phyloP scores from a whole-genome alignment of 306 rosid genomes.

The Lupinus albus region DNA sequence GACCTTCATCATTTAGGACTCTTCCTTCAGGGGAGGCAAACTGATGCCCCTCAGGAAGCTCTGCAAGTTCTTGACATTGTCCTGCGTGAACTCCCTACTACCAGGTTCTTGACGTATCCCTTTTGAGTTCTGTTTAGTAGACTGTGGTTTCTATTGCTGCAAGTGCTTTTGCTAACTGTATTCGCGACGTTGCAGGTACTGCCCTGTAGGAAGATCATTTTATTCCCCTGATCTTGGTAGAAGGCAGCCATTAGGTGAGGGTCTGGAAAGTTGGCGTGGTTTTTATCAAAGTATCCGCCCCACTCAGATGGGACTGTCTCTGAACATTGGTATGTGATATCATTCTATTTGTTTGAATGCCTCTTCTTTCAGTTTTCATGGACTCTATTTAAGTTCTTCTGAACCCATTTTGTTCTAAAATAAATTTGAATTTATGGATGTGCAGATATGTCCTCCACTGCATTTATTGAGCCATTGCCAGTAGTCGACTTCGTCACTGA shows the following conservation, averaged over 20 bases:
- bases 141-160: neutral
- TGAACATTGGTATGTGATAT: slow-evolving; percentile 67
- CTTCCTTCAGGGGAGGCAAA: slow-evolving; percentile 86
- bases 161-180: neutral
- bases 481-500: slow-evolving; percentile 86
- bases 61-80: slow-evolving; percentile 97
- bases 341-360: neutral
- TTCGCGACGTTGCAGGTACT: slow-evolving; percentile 58
- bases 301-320: slow-evolving; percentile 94
- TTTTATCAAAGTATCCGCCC: slow-evolving; percentile 98
- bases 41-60: slow-evolving; percentile 98
- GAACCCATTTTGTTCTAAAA: too few relatives aligned
- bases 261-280: slow-evolving; percentile 98
- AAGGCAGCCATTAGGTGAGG: slow-evolving; percentile 91
- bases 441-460: slow-evolving; percentile 97
- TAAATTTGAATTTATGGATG: too few relatives aligned
- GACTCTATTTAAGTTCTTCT: too few relatives aligned
- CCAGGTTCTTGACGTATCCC: slow-evolving; percentile 55
- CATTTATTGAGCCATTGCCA: slow-evolving; percentile 91
- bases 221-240: slow-evolving; percentile 81
- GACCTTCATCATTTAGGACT: slow-evolving; percentile 95
- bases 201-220: slow-evolving; percentile 95
- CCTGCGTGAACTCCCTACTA: slow-evolving; percentile 83
- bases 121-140: neutral
- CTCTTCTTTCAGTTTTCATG: neutral